Evolutionary conservation across 345 rosid genomes (phyloP).

Genomic region (Isatis tinctoria): DNA sequence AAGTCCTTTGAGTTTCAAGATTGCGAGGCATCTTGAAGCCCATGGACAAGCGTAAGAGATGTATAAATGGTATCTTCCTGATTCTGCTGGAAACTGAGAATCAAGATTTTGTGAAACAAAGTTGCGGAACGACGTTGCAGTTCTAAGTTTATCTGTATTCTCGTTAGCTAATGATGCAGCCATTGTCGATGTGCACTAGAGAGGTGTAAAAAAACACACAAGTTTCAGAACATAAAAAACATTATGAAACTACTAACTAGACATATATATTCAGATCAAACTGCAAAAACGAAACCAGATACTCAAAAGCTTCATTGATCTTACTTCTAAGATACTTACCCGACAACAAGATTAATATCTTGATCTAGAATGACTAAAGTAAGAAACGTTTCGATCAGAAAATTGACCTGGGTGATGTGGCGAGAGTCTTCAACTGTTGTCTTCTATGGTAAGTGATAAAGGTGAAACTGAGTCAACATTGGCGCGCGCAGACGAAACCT

Average conservation of each 20-base stretch:
- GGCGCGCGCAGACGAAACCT: constrained; percentile 5
- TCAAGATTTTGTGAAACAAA: constrained; percentile 47
- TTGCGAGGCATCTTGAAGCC: constrained; percentile 80
- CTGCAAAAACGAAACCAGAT: not conserved
- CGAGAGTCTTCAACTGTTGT: not conserved
- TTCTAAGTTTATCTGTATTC: constrained; percentile 3
- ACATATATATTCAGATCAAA: not conserved
- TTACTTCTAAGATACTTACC: not conserved
- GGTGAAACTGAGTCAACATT: constrained; percentile 2
- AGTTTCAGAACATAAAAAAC: not conserved
- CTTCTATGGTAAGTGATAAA: constrained; percentile 14
- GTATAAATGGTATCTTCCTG: constrained; percentile 87
- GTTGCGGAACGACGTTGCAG: constrained; percentile 71
- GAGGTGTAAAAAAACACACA: not conserved
- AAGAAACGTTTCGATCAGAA: not conserved
- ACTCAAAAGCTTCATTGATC: not conserved
- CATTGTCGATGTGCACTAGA: constrained; percentile 11
- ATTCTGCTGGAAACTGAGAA: constrained; percentile 63
- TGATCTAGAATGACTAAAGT: not conserved
- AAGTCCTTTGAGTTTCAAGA: constrained; percentile 76
- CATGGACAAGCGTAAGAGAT: constrained; percentile 92
- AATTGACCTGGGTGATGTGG: not conserved
- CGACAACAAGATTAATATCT: not conserved
- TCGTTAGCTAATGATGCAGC: not conserved
- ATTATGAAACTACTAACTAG: not conserved